Percentiles rank a stretch among this genome's conserved stretches.
Conservation (phyloP, 2,329 filamentous ascomycete species). For the Daldinia sp. region DNA sequence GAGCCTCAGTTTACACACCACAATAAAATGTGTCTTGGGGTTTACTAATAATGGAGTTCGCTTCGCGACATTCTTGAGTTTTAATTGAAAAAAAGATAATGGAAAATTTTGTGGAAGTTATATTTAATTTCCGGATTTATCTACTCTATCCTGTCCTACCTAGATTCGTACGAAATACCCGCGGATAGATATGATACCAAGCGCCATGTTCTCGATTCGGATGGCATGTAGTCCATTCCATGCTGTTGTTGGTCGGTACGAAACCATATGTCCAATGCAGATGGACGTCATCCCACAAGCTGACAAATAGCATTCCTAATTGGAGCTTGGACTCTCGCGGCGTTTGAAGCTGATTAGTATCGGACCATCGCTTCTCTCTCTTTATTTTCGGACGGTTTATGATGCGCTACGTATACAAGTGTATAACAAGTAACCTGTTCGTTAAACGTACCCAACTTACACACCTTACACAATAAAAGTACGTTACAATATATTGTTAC, state of each 20-base stretch:
- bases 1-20: background rate
- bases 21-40: background rate
- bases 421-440: background rate
- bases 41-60: background rate
- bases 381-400: background rate
- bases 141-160: background rate
- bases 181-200: background rate
- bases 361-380: background rate
- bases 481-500: background rate
- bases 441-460: no score
- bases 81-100: background rate
- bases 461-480: background rate
- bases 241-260: background rate
- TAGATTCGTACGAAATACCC: no score
- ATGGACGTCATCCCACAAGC: constrained; percentile 20
- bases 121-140: background rate
- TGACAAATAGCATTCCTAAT: constrained; percentile 15
- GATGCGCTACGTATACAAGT: background rate
- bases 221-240: background rate
- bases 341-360: background rate
- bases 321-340: background rate
- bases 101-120: background rate
- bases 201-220: background rate
- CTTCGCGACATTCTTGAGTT: background rate
- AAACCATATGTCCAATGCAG: constrained; percentile 13